phyloP scores from a whole-genome alignment of 2,329 filamentous ascomycete species.

The Macroventuria anomochaeta region DNA sequence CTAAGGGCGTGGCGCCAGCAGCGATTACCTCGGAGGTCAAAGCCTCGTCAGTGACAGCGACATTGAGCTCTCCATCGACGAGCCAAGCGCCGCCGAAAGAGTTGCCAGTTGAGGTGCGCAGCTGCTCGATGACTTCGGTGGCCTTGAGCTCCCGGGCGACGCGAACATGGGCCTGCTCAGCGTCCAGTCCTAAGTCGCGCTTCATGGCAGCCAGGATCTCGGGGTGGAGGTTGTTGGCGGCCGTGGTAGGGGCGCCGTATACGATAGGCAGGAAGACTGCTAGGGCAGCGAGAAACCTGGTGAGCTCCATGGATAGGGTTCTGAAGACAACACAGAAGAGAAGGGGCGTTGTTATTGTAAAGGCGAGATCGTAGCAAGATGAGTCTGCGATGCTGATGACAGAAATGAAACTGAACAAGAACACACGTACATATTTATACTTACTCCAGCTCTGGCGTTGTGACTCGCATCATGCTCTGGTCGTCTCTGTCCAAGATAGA shows the following conservation, averaged over 20 bases:
- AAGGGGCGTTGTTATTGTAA: conserved; percentile 27
- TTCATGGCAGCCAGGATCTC: conserved; percentile 54
- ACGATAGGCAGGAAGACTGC: conserved; percentile 51
- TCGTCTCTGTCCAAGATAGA: conserved; percentile 11
- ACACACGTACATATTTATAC: conserved; percentile 29
- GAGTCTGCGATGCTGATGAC: conserved; percentile 24
- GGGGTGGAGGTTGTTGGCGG: conserved; percentile 49
- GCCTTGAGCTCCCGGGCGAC: conserved; percentile 49
- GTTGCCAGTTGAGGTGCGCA: conserved; percentile 41
- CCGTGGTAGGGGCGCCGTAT: conserved; percentile 50
- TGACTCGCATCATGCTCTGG: conserved; percentile 8
- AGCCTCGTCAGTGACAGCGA: conserved; percentile 50
- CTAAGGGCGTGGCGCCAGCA: conserved; percentile 46
- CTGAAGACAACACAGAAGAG: conserved; percentile 32
- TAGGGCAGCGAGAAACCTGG: conserved; percentile 49
- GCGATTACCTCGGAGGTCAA: conserved; percentile 45
- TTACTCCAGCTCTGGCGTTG: conserved; percentile 4
- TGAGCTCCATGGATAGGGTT: conserved; percentile 48
- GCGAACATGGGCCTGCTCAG: conserved; percentile 49
- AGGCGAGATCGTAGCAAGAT: conserved; percentile 32
- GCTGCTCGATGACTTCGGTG: conserved; percentile 48
- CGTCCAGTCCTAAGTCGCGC: conserved; percentile 52
- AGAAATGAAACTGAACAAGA: conserved; percentile 5
- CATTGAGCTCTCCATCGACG: conserved; percentile 47
- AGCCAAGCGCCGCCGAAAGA: conserved; percentile 52